Conservation (phyloP, 1,284 basidiomycete genomes). For the Pholiota adiposa region DNA sequence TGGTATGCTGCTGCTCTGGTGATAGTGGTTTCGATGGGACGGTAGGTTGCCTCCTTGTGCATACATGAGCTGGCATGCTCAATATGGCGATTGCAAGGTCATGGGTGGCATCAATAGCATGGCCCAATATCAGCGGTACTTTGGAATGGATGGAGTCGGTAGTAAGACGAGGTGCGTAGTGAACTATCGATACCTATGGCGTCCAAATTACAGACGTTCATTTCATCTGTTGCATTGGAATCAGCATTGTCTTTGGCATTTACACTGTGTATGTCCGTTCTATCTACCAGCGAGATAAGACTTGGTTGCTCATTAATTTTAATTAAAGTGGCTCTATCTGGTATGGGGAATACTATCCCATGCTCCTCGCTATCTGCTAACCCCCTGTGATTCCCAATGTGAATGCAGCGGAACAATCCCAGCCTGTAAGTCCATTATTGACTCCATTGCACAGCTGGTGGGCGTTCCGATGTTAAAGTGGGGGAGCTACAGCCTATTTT, state of each 20-base stretch:
- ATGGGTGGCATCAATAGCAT: constrained; percentile 59
- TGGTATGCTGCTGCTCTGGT: constrained; percentile 53
- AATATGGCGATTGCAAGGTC: constrained; percentile 34
- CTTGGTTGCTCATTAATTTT: background rate
- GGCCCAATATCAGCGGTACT: constrained; percentile 52
- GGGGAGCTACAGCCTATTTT: constrained; percentile 41
- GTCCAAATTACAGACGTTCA: constrained; percentile 3
- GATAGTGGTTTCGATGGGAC: constrained; percentile 58
- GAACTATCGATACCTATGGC: constrained; percentile 3
- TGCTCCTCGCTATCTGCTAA: background rate
- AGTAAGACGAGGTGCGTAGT: constrained; percentile 45
- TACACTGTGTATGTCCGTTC: constrained; percentile 47
- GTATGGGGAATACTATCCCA: constrained; percentile 26
- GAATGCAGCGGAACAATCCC: constrained; percentile 46
- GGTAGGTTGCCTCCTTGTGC: constrained; percentile 28
- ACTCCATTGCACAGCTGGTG: background rate
- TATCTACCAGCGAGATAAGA: background rate
- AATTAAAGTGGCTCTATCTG: constrained; percentile 40
- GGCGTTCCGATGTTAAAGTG: background rate
- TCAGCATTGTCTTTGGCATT: constrained; percentile 58
- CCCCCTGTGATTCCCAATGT: constrained; percentile 2
- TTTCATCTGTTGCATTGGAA: background rate
- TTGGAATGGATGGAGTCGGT: constrained; percentile 47
- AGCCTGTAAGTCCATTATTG: constrained; percentile 34
- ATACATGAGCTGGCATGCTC: background rate